Evolutionary conservation across 1,139 yeast genomes (phyloP).

Genomic region (Pichia sp.): DNA sequence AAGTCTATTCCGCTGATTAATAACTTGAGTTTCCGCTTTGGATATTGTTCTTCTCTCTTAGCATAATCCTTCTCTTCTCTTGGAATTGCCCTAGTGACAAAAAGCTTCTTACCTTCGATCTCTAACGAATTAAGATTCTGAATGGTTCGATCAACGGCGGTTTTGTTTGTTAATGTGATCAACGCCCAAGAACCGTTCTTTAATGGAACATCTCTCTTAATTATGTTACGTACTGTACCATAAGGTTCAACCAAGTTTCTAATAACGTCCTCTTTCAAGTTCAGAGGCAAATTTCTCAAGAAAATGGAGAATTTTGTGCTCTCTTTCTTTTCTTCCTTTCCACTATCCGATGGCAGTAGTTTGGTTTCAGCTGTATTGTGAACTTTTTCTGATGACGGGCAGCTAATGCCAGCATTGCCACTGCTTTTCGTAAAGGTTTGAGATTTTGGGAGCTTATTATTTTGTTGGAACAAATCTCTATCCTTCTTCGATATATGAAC

Average conservation of each 20-base stretch:
- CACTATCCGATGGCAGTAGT: too few relatives aligned
- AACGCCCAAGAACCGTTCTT: slow-evolving; percentile 40
- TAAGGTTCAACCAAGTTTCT: slow-evolving; percentile 30
- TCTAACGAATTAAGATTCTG: slow-evolving; percentile 21
- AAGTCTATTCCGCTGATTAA: slow-evolving; percentile 21
- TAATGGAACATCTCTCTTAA: slow-evolving; percentile 30
- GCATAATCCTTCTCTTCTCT: slow-evolving; percentile 25
- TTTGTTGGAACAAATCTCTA: slow-evolving; percentile 15
- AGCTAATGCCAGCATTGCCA: too few relatives aligned
- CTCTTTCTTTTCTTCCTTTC: slow-evolving; percentile 5
- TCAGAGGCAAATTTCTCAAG: slow-evolving; percentile 37
- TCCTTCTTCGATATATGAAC: slow-evolving; percentile 36
- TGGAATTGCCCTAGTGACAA: slow-evolving; percentile 27
- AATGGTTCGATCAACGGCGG: slow-evolving; percentile 24
- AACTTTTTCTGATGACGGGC: too few relatives aligned
- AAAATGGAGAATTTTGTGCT: slow-evolving; percentile 34
- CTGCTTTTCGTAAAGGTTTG: too few relatives aligned
- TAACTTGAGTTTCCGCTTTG: slow-evolving; percentile 19
- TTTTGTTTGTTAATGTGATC: slow-evolving; percentile 32
- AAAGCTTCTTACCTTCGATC: slow-evolving; percentile 25
- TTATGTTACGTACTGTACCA: slow-evolving; percentile 37
- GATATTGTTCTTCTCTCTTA: slow-evolving; percentile 13
- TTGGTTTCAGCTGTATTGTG: too few relatives aligned
- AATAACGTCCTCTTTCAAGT: slow-evolving; percentile 31
- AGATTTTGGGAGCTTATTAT: neutral